These are phyloP conservation scores for Naematelia encephala DNA, from an alignment of 768 basidiomycete species.

Conservation along the genomic window DNA sequence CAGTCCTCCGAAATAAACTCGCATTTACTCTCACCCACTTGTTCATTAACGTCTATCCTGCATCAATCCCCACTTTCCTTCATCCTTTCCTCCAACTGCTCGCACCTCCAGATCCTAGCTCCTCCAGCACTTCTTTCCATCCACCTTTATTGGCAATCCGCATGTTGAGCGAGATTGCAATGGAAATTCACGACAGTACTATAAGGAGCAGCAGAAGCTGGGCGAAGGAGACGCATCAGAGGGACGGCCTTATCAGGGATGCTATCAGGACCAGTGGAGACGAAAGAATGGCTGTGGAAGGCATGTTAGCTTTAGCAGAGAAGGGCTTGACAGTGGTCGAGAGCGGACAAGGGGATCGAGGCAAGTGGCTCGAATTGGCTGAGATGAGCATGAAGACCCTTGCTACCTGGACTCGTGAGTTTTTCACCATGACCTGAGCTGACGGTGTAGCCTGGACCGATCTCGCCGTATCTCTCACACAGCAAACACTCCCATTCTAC, in stretches of 20 bases:
- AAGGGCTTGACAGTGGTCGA: constrained; percentile 51
- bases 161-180: constrained; percentile 87
- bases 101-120: constrained; percentile 24
- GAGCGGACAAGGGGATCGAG: constrained; percentile 55
- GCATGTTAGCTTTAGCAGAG: constrained; percentile 76
- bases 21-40: constrained; percentile 49
- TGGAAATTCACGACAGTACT: constrained; percentile 93
- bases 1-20: constrained; percentile 83
- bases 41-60: constrained; percentile 48
- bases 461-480: constrained; percentile 91
- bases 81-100: constrained; percentile 42
- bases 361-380: constrained; percentile 65
- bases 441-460: constrained; percentile 83
- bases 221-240: constrained; percentile 63
- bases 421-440: constrained; percentile 9
- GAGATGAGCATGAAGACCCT: constrained; percentile 92
- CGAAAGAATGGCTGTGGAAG: constrained; percentile 75
- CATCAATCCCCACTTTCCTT: constrained; percentile 40
- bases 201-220: constrained; percentile 78
- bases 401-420: constrained; percentile 89
- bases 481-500: constrained; percentile 76
- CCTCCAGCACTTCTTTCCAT: constrained; percentile 62
- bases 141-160: constrained; percentile 86
- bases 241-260: constrained; percentile 78
- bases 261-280: constrained; percentile 84